These are phyloP conservation scores for Harringtonia aguacate DNA, from an alignment of 2,329 filamentous ascomycete genomes.

Conservation along the genomic window DNA sequence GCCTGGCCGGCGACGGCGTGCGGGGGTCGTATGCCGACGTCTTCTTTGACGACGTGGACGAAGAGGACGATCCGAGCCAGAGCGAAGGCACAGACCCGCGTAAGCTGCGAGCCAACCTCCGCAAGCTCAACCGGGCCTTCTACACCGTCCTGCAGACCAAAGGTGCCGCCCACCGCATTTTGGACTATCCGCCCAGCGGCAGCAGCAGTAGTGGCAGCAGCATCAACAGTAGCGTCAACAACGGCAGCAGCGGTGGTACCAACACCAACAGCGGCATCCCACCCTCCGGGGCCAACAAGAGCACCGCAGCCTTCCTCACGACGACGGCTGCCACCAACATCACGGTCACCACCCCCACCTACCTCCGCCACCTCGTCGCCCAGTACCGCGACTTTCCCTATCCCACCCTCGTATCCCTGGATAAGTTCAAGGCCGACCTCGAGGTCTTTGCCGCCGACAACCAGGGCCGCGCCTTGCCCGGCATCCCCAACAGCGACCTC, in stretches of 20 bases:
- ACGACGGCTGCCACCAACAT: too few species aligned
- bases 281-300: too few species aligned
- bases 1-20: slow-evolving; percentile 31
- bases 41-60: slow-evolving; percentile 34
- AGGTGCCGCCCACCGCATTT: not conserved
- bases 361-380: slow-evolving; percentile 19
- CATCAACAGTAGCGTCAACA: too few species aligned
- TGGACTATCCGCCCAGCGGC: not conserved
- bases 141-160: not conserved
- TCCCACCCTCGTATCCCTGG: slow-evolving; percentile 1
- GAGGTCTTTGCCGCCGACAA: slow-evolving; percentile 22
- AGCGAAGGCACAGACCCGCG: not conserved
- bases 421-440: slow-evolving; percentile 17
- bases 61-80: too few species aligned
- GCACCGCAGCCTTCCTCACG: too few species aligned
- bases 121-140: slow-evolving; percentile 2
- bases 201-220: too few species aligned
- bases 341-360: slow-evolving; percentile 1
- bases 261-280: too few species aligned
- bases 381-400: slow-evolving; percentile 20
- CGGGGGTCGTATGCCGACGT: slow-evolving; percentile 39
- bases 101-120: not conserved
- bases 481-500: slow-evolving; percentile 24
- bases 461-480: slow-evolving; percentile 29
- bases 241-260: too few species aligned